These are phyloP conservation scores for Pleurotus cornucopiae DNA, from an alignment of 768 basidiomycete species.

Conservation along the genomic window DNA sequence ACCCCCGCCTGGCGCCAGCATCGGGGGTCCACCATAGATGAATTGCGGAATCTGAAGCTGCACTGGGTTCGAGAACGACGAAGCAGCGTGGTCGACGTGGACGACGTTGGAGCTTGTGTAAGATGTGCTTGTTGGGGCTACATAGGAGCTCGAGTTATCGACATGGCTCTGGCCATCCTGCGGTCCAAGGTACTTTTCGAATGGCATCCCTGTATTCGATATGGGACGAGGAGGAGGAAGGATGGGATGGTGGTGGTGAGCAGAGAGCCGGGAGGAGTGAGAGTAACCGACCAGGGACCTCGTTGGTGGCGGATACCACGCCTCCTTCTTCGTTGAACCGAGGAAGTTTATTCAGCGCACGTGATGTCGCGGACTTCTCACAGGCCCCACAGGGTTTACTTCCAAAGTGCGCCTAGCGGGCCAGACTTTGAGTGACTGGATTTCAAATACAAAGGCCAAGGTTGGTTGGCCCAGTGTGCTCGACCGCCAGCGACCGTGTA, in stretches of 20 bases:
- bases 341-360: neutral
- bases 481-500: too few species aligned
- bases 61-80: conserved; percentile 12
- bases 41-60: conserved; percentile 65
- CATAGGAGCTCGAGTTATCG: conserved; percentile 7
- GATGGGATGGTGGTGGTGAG: neutral
- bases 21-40: conserved; percentile 52
- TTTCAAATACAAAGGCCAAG: too few species aligned
- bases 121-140: conserved; percentile 10
- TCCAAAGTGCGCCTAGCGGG: neutral
- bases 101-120: conserved; percentile 1
- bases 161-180: conserved; percentile 15
- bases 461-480: too few species aligned
- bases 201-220: conserved; percentile 30
- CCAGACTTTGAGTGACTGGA: too few species aligned
- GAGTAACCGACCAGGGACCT: neutral
- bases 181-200: conserved; percentile 33
- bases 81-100: conserved; percentile 1
- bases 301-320: neutral
- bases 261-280: neutral
- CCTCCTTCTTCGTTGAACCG: conserved; percentile 1
- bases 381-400: neutral
- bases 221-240: neutral
- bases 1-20: conserved; percentile 67
- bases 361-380: neutral